Evolutionary conservation across 352 stramenopile genomes (phyloP), one percentile per base, ranked within the genome.

Genomic region (Phytophthora crassamura): DNA sequence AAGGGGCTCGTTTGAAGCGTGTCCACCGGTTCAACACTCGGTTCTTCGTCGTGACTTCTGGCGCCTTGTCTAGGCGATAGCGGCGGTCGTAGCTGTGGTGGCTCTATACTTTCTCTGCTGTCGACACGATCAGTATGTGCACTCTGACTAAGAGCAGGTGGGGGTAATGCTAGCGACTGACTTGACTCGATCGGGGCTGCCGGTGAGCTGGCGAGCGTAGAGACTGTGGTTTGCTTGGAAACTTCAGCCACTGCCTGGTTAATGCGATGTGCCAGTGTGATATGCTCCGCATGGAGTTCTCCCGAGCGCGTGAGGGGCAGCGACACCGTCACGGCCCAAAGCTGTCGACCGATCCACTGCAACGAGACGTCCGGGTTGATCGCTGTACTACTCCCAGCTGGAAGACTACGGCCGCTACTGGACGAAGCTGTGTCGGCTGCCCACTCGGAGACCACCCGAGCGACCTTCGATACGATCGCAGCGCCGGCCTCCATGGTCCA

Each of bases 361-460:
- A 94, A 73, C 7, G 82, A 88, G 4, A 94, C 80, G 45, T 94
- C 83, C 8, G 86, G 83, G 25, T 90, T 89, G 43, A 90, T 84
- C 10, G 36, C 38, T 34, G 32, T 66, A 18, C 30, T 38, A 14
- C 15, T 51, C 33, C 11, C 20, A 39, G 48, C 18, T 11, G 18
- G n/a, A 16, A 12, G 16, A 16, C 28, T 20, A 11, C 38, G 16
- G 11, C 42, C 8, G n/a, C 16, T 40, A n/a, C 15, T 55, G 35
- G 4, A 40, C 9, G 50, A 60, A 9, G 20, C 2, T 6, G 18
- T 69, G 46, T 46, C 53, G n/a, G 36, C 42, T 30, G 57, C 36
- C 68, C 68, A 76, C 47, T 72, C 64, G 2, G 68, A 76, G 5
- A 86, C 74, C 8, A 91, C 81, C 0, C 68, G 59, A 2, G 81